Evolutionary conservation across 805 yeast genomes (phyloP).

Genomic region (Wickerhamomyces alni): DNA sequence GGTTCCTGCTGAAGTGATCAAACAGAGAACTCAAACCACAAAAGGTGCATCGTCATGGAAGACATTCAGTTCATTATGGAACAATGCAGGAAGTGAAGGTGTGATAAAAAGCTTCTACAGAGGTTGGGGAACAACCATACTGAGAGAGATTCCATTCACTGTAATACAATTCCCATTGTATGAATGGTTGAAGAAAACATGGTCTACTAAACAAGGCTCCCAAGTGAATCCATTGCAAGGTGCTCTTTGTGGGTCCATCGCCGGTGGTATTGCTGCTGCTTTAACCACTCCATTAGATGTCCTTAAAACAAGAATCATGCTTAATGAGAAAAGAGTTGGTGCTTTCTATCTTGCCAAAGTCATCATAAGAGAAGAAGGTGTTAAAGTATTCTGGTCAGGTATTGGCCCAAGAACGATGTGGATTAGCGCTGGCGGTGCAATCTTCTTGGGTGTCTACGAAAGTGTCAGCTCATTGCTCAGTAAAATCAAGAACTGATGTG

Average conservation of each 20-base stretch:
- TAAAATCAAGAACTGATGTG: background rate
- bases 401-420: slow-evolving; percentile 94
- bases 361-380: slow-evolving; percentile 70
- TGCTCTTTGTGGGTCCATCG: slow-evolving; percentile 75
- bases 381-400: slow-evolving; percentile 67
- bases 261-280: slow-evolving; percentile 82
- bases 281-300: slow-evolving; percentile 77
- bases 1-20: slow-evolving; percentile 95
- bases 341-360: slow-evolving; percentile 40
- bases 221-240: slow-evolving; percentile 65
- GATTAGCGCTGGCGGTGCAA: slow-evolving; percentile 98
- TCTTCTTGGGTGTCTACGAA: slow-evolving; percentile 92
- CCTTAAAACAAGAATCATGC: slow-evolving; percentile 80
- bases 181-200: slow-evolving; percentile 64
- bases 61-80: slow-evolving; percentile 57
- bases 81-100: slow-evolving; percentile 74
- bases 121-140: slow-evolving; percentile 88
- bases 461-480: slow-evolving; percentile 23
- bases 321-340: slow-evolving; percentile 44
- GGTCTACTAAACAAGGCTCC: slow-evolving; percentile 39
- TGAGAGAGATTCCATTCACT: slow-evolving; percentile 96
- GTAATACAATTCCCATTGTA: slow-evolving; percentile 92
- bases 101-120: slow-evolving; percentile 72
- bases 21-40: slow-evolving; percentile 87
- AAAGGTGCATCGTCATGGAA: slow-evolving; percentile 59